Percentiles rank a stretch among this genome's conserved stretches.
phyloP scores from a whole-genome alignment of 163 green algal genomes.

The Chlamydomonas reinhardtii region DNA sequence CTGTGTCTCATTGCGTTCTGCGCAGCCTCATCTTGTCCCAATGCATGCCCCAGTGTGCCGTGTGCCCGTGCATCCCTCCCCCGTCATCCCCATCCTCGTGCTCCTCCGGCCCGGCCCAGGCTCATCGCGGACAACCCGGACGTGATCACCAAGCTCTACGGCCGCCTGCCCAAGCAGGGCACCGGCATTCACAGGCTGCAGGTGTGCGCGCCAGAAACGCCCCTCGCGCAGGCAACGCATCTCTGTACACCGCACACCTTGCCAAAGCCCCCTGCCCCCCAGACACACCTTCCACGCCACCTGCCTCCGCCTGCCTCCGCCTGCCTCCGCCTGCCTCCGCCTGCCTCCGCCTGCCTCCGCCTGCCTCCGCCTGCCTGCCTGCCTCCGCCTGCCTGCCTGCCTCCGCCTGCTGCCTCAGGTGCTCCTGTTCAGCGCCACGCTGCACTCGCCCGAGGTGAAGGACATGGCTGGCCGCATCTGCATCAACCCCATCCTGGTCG shows the following conservation, averaged over 20 bases:
- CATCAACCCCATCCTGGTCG: slow-evolving; percentile 78
- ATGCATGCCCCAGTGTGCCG: too few relatives aligned
- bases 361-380: not conserved
- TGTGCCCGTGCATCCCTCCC: not conserved
- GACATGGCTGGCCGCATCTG: slow-evolving; percentile 73
- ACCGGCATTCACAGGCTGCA: slow-evolving; percentile 74
- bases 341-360: too few relatives aligned
- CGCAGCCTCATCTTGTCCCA: too few relatives aligned
- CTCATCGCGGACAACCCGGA: slow-evolving; percentile 79
- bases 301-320: too few relatives aligned
- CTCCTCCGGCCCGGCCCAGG: slow-evolving; percentile 16
- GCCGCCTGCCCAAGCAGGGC: slow-evolving; percentile 76
- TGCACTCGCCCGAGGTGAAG: slow-evolving; percentile 84
- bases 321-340: too few relatives aligned
- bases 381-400: too few relatives aligned
- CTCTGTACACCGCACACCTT: too few relatives aligned
- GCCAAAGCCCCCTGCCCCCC: too few relatives aligned
- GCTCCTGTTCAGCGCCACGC: slow-evolving; percentile 91
- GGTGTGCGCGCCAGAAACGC: slow-evolving; percentile 50
- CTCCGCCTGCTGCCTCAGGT: slow-evolving; percentile 61
- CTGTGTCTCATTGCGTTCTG: too few relatives aligned
- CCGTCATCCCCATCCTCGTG: not conserved
- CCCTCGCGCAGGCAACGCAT: too few relatives aligned
- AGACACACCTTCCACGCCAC: too few relatives aligned
- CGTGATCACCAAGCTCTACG: slow-evolving; percentile 81